Base-by-base conservation (phyloP, 176 grass and related monocot genomes). In the Aegilops longissima region DNA sequence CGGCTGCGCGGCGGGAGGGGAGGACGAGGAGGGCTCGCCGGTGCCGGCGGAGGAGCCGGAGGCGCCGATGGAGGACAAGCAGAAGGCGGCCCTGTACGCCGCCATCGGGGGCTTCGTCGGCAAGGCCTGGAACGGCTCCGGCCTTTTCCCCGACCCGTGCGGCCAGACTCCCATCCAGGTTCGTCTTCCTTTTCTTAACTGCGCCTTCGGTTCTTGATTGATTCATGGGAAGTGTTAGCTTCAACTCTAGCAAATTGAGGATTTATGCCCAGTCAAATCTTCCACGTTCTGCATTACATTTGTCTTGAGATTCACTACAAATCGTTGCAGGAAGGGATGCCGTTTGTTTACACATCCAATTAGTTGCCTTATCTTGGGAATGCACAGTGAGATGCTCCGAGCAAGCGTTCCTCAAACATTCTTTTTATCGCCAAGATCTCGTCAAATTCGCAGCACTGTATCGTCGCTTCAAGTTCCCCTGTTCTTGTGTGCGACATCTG, bases 161-260 rank as follows among this genome's bases (percentile, higher is more conserved):
- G 97, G 97, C 70, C 96, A 92, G 97, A 92, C 97, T 36, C 97
- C 94, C 8, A 97, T 99, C 75, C 97, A 99, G 97, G 97, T 97
- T 69, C 31, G 20, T 29, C 9, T 52, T 38, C 35, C 9, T 39
- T 0, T 2, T 70, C 18, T 39, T 39, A 8, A 2, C 1, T 6
- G 1, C 33, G 17, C 6, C 14, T 45, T 8, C 11, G 2, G 14
- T 5, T 31, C 78, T 80, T 47, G 39, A 33, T 56, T 11, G 2
- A 59, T 78, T 77, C 30, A 21, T 51, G 67, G 21, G 1, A 10
- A 11, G 9, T 31, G n/a, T 4, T 66, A 17, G 20, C 39, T 40
- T 40, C 39, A 9, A 40, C 39, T 40, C 39, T 9, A 58, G 30
- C 10, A 4, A 4, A 4, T 1, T 1, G 1, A 31, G 69, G 20